phyloP scores from a whole-genome alignment of 495 filamentous ascomycete genomes.

The Aspergillus haitiensis region DNA sequence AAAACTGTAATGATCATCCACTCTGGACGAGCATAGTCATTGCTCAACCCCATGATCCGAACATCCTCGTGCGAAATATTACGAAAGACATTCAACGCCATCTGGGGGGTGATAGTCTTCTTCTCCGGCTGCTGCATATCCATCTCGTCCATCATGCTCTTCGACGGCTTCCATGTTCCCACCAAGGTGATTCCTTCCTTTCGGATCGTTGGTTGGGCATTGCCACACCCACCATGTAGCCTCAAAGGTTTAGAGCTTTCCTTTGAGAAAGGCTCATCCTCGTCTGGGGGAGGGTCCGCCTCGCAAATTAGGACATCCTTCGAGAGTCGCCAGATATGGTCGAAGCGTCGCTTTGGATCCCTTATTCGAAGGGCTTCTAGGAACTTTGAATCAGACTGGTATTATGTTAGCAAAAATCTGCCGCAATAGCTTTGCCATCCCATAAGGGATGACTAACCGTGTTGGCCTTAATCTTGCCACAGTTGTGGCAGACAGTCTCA shows the following conservation, averaged over 20 bases:
- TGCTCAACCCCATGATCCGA: slow-evolving; percentile 82
- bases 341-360: slow-evolving; percentile 91
- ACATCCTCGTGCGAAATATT: slow-evolving; percentile 79
- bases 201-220: slow-evolving; percentile 81
- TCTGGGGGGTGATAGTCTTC: slow-evolving; percentile 76
- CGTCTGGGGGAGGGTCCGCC: slow-evolving; percentile 61
- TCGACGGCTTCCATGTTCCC: slow-evolving; percentile 77
- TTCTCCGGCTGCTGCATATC: slow-evolving; percentile 73
- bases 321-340: slow-evolving; percentile 82
- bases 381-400: slow-evolving; percentile 79
- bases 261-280: slow-evolving; percentile 60
- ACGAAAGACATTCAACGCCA: slow-evolving; percentile 80
- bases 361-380: slow-evolving; percentile 74
- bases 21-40: slow-evolving; percentile 90
- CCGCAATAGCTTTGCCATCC: slow-evolving; percentile 52
- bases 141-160: slow-evolving; percentile 62
- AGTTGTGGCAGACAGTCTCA: slow-evolving; percentile 97
- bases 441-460: slow-evolving; percentile 77
- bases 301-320: slow-evolving; percentile 84
- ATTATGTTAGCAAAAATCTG: slow-evolving; percentile 62
- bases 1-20: slow-evolving; percentile 98
- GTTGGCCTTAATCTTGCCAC: slow-evolving; percentile 91
- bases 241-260: slow-evolving; percentile 45
- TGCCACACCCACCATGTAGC: slow-evolving; percentile 90
- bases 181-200: slow-evolving; percentile 80